These are phyloP conservation scores for Lunularia cruciata DNA, from an alignment of 225 moss, liverwort and hornwort species.

Conservation along the genomic window DNA sequence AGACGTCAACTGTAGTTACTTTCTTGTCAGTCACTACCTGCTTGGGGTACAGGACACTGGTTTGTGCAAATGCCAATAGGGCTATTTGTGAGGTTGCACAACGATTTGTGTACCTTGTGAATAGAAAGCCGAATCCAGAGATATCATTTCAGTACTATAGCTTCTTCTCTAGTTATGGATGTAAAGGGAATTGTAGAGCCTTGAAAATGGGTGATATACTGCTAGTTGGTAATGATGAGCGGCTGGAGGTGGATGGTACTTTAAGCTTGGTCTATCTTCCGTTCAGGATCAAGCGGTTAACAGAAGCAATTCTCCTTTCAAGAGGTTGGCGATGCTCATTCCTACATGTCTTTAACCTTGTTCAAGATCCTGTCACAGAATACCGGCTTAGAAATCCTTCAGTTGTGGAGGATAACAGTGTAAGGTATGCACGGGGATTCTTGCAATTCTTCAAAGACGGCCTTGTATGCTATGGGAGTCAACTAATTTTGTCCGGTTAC, in stretches of 20 bases:
- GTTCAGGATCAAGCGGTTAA: constrained; percentile 47
- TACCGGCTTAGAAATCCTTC: not conserved
- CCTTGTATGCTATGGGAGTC: constrained; percentile 27
- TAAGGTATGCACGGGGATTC: constrained; percentile 10
- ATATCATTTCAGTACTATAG: not conserved
- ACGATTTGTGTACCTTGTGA: constrained; percentile 42
- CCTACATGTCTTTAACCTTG: constrained; percentile 11
- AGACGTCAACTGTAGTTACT: constrained; percentile 52
- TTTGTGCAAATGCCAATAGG: constrained; percentile 52
- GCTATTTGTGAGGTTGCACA: constrained; percentile 52
- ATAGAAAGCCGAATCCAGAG: constrained; percentile 1
- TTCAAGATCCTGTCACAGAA: constrained; percentile 1
- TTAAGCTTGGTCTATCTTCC: constrained; percentile 53
- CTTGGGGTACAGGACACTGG: constrained; percentile 47
- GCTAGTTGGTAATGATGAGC: constrained; percentile 51
- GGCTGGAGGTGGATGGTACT: constrained; percentile 40
- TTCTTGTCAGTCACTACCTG: constrained; percentile 53
- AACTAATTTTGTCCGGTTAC: constrained; percentile 45
- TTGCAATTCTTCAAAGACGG: constrained; percentile 24
- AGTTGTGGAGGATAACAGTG: not conserved
- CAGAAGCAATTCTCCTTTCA: constrained; percentile 37
- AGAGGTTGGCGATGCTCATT: constrained; percentile 48
- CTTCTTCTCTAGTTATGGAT: not conserved
- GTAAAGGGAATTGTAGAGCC: not conserved
- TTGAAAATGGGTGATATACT: constrained; percentile 41